Evolutionary conservation across 2,329 filamentous ascomycete genomes (phyloP).

Genomic region (Claviceps pusilla): DNA sequence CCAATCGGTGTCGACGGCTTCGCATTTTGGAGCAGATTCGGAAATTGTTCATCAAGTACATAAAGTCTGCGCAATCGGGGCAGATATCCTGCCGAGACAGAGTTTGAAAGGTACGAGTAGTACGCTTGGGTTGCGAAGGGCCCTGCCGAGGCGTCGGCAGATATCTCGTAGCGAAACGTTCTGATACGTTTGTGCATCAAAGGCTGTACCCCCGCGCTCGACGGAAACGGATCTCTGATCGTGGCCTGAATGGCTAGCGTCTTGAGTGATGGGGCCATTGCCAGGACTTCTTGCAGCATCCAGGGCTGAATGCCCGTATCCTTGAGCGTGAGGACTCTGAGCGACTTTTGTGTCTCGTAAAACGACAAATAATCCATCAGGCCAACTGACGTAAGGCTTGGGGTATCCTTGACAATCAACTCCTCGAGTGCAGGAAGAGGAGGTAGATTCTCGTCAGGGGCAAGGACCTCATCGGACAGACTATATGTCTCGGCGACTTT

Average conservation of each 20-base stretch:
- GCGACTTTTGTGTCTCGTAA: conserved; percentile 40
- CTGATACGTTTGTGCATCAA: conserved; percentile 54
- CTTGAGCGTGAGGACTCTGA: conserved; percentile 56
- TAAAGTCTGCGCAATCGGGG: conserved; percentile 64
- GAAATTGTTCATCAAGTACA: conserved; percentile 71
- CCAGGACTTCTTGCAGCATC: conserved; percentile 45
- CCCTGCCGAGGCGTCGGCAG: conserved; percentile 39
- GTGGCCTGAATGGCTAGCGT: conserved; percentile 40
- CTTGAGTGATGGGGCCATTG: conserved; percentile 39
- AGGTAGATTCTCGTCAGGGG: conserved; percentile 47
- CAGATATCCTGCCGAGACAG: conserved; percentile 59
- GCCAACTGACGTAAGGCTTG: conserved; percentile 56
- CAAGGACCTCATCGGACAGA: conserved; percentile 66
- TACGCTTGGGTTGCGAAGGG: conserved; percentile 49
- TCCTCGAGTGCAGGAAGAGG: conserved; percentile 61
- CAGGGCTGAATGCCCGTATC: conserved; percentile 55
- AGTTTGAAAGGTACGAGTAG: conserved; percentile 76
- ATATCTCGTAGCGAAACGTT: conserved; percentile 73
- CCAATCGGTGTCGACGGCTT: conserved; percentile 43
- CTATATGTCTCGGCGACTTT: conserved; percentile 55
- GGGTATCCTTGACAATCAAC: conserved; percentile 56
- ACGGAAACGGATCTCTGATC: conserved; percentile 34
- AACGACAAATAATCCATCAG: conserved; percentile 52
- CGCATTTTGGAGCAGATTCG: conserved; percentile 58
- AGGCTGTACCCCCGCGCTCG: conserved; percentile 36